Evolutionary conservation across 2,329 filamentous ascomycete genomes (phyloP).

Genomic region (Keithomyces neogunnii): DNA sequence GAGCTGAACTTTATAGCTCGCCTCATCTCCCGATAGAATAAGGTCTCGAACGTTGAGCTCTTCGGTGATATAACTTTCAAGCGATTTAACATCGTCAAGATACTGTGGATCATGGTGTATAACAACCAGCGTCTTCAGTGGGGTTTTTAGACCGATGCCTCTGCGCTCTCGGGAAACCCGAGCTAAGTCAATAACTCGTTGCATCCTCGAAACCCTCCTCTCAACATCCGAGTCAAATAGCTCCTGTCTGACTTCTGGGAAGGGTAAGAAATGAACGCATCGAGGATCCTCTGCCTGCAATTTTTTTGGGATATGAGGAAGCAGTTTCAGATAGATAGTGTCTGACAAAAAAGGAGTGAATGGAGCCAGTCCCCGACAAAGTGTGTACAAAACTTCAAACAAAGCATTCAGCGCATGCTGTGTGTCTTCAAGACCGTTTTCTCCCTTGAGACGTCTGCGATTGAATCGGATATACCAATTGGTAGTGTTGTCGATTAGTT

Average conservation of each 20-base stretch:
- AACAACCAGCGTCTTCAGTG: slow-evolving; percentile 80
- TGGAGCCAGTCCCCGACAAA: slow-evolving; percentile 80
- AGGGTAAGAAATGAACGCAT: slow-evolving; percentile 87
- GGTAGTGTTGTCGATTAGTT: slow-evolving; percentile 87
- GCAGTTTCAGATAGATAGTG: slow-evolving; percentile 79
- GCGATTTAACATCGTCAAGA: slow-evolving; percentile 74
- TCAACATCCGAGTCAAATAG: slow-evolving; percentile 83
- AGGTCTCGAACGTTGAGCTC: slow-evolving; percentile 88
- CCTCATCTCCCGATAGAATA: slow-evolving; percentile 77
- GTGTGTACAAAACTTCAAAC: slow-evolving; percentile 85
- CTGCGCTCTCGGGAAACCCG: slow-evolving; percentile 80
- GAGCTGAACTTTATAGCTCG: slow-evolving; percentile 86
- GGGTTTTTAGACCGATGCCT: slow-evolving; percentile 80
- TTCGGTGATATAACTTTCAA: slow-evolving; percentile 83
- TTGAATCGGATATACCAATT: slow-evolving; percentile 99
- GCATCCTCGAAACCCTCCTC: slow-evolving; percentile 82
- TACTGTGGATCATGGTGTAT: slow-evolving; percentile 79
- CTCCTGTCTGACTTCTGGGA: slow-evolving; percentile 81
- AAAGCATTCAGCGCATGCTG: slow-evolving; percentile 86
- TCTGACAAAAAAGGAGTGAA: slow-evolving; percentile 96
- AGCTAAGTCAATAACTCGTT: slow-evolving; percentile 86
- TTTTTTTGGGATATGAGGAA: slow-evolving; percentile 70
- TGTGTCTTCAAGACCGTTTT: slow-evolving; percentile 78
- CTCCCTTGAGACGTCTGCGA: slow-evolving; percentile 81
- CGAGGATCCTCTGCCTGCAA: slow-evolving; percentile 63